Evolutionary conservation across 352 stramenopile species (phyloP), one percentile per base, ranked within the genome.

Genomic region (Pythium angustatum): DNA sequence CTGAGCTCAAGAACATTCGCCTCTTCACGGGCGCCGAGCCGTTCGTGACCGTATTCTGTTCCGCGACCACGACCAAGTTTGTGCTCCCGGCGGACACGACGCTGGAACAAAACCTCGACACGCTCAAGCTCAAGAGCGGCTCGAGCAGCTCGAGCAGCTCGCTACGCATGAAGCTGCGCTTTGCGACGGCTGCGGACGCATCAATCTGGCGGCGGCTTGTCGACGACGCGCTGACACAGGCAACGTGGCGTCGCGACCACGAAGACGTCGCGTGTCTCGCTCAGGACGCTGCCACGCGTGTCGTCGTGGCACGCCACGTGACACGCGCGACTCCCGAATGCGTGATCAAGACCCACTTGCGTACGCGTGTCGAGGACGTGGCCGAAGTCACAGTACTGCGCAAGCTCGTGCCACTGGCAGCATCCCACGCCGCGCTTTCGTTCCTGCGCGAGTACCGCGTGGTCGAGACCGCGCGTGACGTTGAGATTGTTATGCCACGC

Each of bases 401-500:
- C 43, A 72, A 70, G 43, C 66, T 88, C 19, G 56, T 68, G 27
- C 44, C 50, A 12, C 33, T 62, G 4, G 64, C 58, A 12, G 7
- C 21, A 15, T 2, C 62, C 49, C 58, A 67, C 27, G 45, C 50
- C 36, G 54, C 66, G 30, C n/a, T 73, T 24, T 22, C 40, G 19
- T 71, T 83, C 21, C 47, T 90, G 11, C 19, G 34, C 2, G 67
- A 71, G 26, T 90, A 85, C 62, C 79, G 76, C 15, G 69, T 89
- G 7, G 64, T 89, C 1, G 78, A 89, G 54, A 87, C 79, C 1
- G 9, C 40, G 9, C 49, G 65, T 12, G 77, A 84, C 45, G 68
- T 81, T 22, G 58, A 77, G 5, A 62, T 91, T 41, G 53, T 89
- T 31, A 91, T 91, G 82, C 78, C 79, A 1, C 73, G 78, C 34